phyloP scores from a whole-genome alignment of 805 yeast species.

The Peterozyma xylosa region DNA sequence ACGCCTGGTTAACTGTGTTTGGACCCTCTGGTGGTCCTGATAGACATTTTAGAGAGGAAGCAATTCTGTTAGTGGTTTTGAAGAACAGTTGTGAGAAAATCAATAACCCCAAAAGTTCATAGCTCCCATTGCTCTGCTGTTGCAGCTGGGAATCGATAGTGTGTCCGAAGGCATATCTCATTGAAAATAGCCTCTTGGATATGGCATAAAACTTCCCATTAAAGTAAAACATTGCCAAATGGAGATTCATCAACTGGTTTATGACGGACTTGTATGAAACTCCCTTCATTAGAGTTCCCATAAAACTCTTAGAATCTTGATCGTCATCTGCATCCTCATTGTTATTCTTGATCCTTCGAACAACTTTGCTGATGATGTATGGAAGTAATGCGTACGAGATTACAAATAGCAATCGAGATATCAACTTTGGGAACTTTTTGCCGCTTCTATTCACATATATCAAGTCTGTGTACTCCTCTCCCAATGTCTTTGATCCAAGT shows the following conservation, averaged over 20 bases:
- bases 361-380: constrained; percentile 29
- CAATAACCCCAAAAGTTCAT: constrained; percentile 66
- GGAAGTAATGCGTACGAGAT: constrained; percentile 59
- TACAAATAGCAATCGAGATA: constrained; percentile 51
- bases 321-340: constrained; percentile 12
- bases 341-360: constrained; percentile 11
- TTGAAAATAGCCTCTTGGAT: constrained; percentile 69
- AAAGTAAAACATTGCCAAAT: constrained; percentile 77
- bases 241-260: constrained; percentile 55
- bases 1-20: not conserved
- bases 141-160: constrained; percentile 31
- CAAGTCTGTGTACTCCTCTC: constrained; percentile 90
- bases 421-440: constrained; percentile 32
- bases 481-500: constrained; percentile 72
- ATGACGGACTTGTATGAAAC: constrained; percentile 32
- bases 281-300: constrained; percentile 7
- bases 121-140: constrained; percentile 44
- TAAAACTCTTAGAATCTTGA: constrained; percentile 9
- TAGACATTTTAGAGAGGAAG: not conserved
- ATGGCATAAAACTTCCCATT: constrained; percentile 75
- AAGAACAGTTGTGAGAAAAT: constrained; percentile 46
- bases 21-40: not conserved
- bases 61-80: constrained; percentile 27
- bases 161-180: constrained; percentile 74
- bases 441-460: constrained; percentile 54